These are phyloP conservation scores for Russula sp. DNA, from an alignment of 768 basidiomycete genomes.

Conservation along the genomic window DNA sequence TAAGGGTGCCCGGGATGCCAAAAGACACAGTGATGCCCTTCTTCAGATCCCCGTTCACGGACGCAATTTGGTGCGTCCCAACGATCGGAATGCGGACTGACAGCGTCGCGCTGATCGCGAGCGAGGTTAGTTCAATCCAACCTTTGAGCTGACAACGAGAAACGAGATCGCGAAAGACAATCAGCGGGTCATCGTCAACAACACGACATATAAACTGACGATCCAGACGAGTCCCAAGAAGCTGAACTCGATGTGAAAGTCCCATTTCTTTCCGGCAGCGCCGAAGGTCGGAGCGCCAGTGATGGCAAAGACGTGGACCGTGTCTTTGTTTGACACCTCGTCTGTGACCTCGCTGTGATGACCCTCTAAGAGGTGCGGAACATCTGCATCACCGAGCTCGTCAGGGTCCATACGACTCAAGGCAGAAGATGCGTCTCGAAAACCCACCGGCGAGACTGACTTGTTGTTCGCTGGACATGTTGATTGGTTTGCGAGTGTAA, in stretches of 20 bases:
- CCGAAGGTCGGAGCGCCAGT: neutral
- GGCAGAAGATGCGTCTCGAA: too few relatives aligned
- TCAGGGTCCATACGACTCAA: too few relatives aligned
- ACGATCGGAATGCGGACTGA: neutral
- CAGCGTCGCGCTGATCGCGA: neutral
- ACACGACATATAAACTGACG: neutral
- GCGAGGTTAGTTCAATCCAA: neutral
- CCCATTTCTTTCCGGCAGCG: neutral
- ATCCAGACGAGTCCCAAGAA: neutral
- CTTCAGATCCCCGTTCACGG: neutral
- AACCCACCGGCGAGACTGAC: too few relatives aligned
- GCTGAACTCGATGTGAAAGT: neutral
- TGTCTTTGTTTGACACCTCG: neutral
- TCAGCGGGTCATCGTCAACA: neutral
- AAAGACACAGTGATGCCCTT: neutral
- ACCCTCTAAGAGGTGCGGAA: neutral
- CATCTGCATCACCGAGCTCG: neutral
- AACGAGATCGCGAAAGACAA: neutral
- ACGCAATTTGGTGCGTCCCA: neutral
- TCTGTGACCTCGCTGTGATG: neutral
- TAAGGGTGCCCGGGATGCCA: too few relatives aligned
- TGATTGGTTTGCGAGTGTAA: too few relatives aligned
- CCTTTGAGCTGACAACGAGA: neutral
- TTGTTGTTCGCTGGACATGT: too few relatives aligned
- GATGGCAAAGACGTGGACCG: neutral